These are phyloP conservation scores for Annulohypoxylon truncatum DNA, from an alignment of 2,329 filamentous ascomycete genomes.

Conservation along the genomic window DNA sequence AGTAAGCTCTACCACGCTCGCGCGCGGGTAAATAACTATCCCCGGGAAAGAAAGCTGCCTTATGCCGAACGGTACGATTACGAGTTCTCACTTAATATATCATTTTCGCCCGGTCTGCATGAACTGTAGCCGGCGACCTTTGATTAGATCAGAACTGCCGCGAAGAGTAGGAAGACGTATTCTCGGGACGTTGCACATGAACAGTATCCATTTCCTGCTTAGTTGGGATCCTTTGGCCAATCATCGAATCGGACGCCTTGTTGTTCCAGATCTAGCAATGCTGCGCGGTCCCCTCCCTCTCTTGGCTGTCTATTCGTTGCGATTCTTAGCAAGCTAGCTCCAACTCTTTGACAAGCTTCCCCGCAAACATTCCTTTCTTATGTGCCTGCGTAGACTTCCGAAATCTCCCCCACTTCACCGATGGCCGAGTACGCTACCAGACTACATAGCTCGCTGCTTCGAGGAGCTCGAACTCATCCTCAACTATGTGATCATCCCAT, in stretches of 20 bases:
- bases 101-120: conserved; percentile 17
- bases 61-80: conserved; percentile 33
- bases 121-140: conserved; percentile 26
- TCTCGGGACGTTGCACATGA: conserved; percentile 31
- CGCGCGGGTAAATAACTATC: conserved; percentile 39
- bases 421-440: conserved; percentile 44
- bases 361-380: conserved; percentile 29
- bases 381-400: conserved; percentile 5
- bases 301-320: conserved; percentile 26
- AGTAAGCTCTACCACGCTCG: conserved; percentile 32
- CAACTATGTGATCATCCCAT: conserved; percentile 11
- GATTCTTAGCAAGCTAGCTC: conserved; percentile 23
- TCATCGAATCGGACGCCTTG: conserved; percentile 7
- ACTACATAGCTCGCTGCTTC: conserved; percentile 11
- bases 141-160: conserved; percentile 38
- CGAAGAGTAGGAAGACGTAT: conserved; percentile 23
- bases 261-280: conserved; percentile 34
- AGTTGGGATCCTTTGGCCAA: conserved; percentile 35
- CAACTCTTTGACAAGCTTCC: conserved; percentile 37
- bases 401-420: conserved; percentile 44
- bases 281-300: conserved; percentile 18
- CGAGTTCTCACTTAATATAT: conserved; percentile 34
- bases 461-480: conserved; percentile 4
- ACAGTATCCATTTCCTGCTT: conserved; percentile 19
- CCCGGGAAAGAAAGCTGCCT: conserved; percentile 24